Evolutionary conservation across 495 filamentous ascomycete genomes (phyloP), one percentile per base, ranked within the genome.

Genomic region (Tuber magnatum): DNA sequence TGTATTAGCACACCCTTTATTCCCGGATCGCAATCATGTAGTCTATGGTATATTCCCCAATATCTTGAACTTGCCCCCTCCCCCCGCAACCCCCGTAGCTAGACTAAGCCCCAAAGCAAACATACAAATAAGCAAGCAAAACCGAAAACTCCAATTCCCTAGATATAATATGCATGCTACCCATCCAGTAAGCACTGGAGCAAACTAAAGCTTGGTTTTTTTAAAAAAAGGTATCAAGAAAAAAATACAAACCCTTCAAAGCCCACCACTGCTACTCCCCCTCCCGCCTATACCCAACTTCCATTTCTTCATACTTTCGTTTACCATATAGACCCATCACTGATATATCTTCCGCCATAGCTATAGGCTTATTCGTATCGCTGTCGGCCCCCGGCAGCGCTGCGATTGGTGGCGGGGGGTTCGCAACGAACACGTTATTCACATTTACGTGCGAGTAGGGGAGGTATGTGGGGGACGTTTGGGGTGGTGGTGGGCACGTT

Each of bases 401-500:
- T 24, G 5, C 1, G 10, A n/a, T n/a, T 61, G 51, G 51, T 14
- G 51, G 51, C n/a, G n/a, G n/a, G 51, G 51, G 51, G n/a, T 32
- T 61, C n/a, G n/a, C 51, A 10, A 10, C 51, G 51, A 61, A 61
- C 51, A 61, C 28, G 9, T 14, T 12, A 61, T 28, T 61, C 51
- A 12, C 10, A n/a, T 32, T 61, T 61, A 14, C 51, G 10, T 48
- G 18, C 28, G 35, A 61, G 39, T 68, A 74, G 35, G 42, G 35
- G 32, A 72, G 65, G 44, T 39, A 20, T 1, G 56, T 40, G 42
- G n/a, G 70, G 72, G 46, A 46, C 35, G 32, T 7, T 75, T 28
- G 71, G 69, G 73, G 42, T 56, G 61, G 76, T 10, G 74, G 56
- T 76, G 77, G 42, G 42, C 51, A 68, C 41, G 48, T 24, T 14